These are phyloP conservation scores for Endoconidiophora laricicola DNA, from an alignment of 2,329 filamentous ascomycete genomes.

Conservation along the genomic window DNA sequence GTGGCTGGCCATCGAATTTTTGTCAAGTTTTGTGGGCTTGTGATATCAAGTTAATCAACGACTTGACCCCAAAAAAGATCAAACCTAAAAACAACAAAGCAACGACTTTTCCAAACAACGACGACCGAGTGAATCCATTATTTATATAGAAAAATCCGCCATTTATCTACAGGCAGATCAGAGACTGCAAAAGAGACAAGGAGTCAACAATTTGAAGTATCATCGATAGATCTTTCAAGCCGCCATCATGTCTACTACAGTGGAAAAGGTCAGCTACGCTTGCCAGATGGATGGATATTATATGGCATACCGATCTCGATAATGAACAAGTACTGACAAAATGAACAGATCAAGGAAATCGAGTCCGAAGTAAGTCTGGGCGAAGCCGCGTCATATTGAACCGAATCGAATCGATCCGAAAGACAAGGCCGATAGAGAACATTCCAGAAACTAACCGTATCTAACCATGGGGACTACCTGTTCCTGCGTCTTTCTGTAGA, in stretches of 20 bases:
- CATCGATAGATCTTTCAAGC: not conserved
- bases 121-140: too few species aligned
- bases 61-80: too few species aligned
- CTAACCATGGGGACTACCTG: slow-evolving; percentile 5
- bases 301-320: not conserved
- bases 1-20: too few species aligned
- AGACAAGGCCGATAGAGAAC: not conserved
- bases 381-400: not conserved
- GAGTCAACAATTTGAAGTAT: slow-evolving; percentile 8
- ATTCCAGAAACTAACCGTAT: slow-evolving; percentile 1
- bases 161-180: too few species aligned
- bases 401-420: slow-evolving; percentile 1
- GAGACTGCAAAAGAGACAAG: not conserved
- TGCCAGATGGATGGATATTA: not conserved
- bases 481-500: slow-evolving; percentile 31
- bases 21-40: too few species aligned
- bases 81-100: too few species aligned
- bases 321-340: not conserved
- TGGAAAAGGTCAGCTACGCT: slow-evolving; percentile 61
- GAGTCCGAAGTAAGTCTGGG: slow-evolving; percentile 64
- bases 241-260: slow-evolving; percentile 70
- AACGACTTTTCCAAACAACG: too few species aligned
- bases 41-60: too few species aligned
- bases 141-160: too few species aligned
- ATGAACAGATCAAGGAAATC: slow-evolving; percentile 74